phyloP scores from a whole-genome alignment of 1,284 basidiomycete genomes.

The Irpex sp. region DNA sequence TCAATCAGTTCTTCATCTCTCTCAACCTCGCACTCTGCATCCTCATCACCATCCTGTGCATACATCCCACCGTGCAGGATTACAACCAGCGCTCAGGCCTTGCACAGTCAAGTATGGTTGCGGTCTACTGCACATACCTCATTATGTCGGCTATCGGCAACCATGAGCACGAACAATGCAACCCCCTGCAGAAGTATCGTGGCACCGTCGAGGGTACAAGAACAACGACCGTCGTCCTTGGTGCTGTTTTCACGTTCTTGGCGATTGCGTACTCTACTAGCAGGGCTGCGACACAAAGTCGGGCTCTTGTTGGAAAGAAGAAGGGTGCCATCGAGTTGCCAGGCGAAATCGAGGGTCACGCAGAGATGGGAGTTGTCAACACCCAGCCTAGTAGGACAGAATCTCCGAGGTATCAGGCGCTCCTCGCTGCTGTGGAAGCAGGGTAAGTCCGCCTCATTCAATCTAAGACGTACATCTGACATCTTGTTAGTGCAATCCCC shows the following conservation, averaged over 20 bases:
- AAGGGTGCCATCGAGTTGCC: constrained; percentile 60
- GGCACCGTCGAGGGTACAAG: constrained; percentile 62
- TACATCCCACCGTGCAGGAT: constrained; percentile 88
- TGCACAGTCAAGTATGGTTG: constrained; percentile 94
- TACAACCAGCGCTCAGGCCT: constrained; percentile 92
- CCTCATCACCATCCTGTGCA: constrained; percentile 77
- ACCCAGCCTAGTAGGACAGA: constrained; percentile 86
- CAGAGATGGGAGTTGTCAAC: constrained; percentile 71
- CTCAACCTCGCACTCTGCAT: constrained; percentile 85
- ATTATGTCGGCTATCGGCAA: constrained; percentile 93
- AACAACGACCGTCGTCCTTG: constrained; percentile 85
- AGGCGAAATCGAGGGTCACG: constrained; percentile 48
- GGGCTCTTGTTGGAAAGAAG: constrained; percentile 79
- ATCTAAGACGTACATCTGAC: neutral
- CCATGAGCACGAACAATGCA: constrained; percentile 82
- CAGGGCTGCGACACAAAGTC: constrained; percentile 91
- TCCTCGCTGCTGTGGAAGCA: constrained; percentile 93
- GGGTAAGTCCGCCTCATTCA: constrained; percentile 46
- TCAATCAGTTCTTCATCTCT: constrained; percentile 94
- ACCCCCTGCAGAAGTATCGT: constrained; percentile 67
- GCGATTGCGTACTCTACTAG: constrained; percentile 98
- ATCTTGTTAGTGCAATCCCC: constrained; percentile 69
- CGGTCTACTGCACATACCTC: constrained; percentile 95
- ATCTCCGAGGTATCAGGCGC: constrained; percentile 88
- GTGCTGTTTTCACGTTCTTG: constrained; percentile 94